Evolutionary conservation across 1,284 basidiomycete genomes (phyloP), one percentile per base, ranked within the genome.

Genomic region (Coniferiporia weirii): DNA sequence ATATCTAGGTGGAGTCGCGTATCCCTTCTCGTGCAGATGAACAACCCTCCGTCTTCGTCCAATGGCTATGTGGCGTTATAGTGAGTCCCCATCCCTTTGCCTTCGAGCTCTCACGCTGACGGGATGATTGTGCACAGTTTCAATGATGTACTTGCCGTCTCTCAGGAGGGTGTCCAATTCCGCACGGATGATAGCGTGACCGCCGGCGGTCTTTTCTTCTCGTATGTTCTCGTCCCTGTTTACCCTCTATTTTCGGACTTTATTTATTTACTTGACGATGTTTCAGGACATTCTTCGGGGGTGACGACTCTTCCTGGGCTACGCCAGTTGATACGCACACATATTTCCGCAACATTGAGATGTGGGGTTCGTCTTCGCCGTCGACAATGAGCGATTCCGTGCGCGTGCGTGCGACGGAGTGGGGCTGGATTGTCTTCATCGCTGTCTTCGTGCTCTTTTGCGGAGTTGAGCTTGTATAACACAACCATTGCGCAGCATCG

Each of bases 251-350:
- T 19, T 22, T 20, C 52, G 52, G 17, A 49, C n/a, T 35, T 46
- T 19, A 27, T 27, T 56, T 22, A 54, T 12, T 40, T 27, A 54
- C 20, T 19, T 59, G 51, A 50, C 45, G 53, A 15, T 58, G 20
- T 51, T 47, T 20, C 57, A 87, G 85, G 40, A 88, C 86, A 22
- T 89, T 89, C 75, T 89, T 87, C 66, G 86, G 87, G 70, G 87
- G 86, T 19, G 77, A 77, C 57, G 84, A 90, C 66, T 61, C 71
- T 3, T 80, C 77, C 50, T 91, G 85, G 84, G 84, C 84, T 34
- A 83, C 86, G 0, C 78, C 83, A 8, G 68, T 72, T 6, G 80
- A 79, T 1, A 80, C 81, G 1, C 79, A 87, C 66, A 83, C 84
- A 0, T 89, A 87, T 69, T 89, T 81, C 75, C 83, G 87, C 63